Base-by-base conservation (phyloP, 2,329 filamentous ascomycete species). In the Clarireedia paspali region DNA sequence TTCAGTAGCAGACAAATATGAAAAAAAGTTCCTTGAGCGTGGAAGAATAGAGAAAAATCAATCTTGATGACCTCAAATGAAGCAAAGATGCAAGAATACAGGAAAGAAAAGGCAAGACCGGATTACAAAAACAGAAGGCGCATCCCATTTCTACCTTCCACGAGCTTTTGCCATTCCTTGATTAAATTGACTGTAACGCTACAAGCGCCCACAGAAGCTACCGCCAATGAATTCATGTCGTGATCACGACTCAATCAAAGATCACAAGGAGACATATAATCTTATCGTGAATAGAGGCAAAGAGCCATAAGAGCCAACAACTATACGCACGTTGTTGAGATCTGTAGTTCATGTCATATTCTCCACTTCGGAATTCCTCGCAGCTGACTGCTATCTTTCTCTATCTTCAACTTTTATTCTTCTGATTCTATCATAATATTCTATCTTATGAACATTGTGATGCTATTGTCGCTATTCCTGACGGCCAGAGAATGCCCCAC, bases 101-200 rank as follows among this genome's bases (percentile, higher is more conserved):
- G 30, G 9, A 34, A 34, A 34, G 6, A 42, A 20, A 27, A 24
- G 27, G 53, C 34, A 55, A 27, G 46, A 36, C 14, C 39, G 12
- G 17, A 46, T 44, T 9, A 45, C 17, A 10, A 50, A 20, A 26
- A 12, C 53, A 14, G 66, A 66, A 57, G 34, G 46, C 12, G 26
- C 6, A 20, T 12, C 30, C 30, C 20, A 15, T 39, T n/a, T 6
- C 24, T 20, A 9, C 17, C 5, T 26, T 4, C 1, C 20, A 36
- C 4, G 12, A 17, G 15, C 6, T 10, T 15, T 38, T 34, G 2
- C 9, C n/a, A n/a, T 47, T 53, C 14, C 1, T 1, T 15, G 40
- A 34, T 12, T 34, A 34, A 34, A 14, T 12, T 34, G 30, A 34
- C 30, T 34, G 30, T 34, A 34, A 34, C 30, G 30, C 30, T 34